Evolutionary conservation across 1,139 yeast genomes (phyloP).

Genomic region (Geotrichum klebahnii): DNA sequence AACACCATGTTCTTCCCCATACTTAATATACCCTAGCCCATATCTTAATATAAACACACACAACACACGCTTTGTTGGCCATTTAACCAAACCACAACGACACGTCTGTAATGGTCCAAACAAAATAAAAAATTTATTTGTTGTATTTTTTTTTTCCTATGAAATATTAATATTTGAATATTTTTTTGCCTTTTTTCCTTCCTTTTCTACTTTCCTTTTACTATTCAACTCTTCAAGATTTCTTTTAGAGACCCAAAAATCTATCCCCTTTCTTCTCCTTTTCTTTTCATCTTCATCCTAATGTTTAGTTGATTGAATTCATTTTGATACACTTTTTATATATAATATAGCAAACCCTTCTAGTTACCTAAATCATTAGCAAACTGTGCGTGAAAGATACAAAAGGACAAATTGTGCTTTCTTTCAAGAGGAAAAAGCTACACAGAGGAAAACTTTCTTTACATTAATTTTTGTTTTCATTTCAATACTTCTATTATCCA

Average conservation of each 20-base stretch:
- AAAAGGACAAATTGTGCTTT: too few species aligned
- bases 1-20: too few species aligned
- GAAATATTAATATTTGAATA: background rate
- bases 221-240: too few species aligned
- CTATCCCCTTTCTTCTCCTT: background rate
- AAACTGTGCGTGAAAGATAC: too few species aligned
- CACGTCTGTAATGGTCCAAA: too few species aligned
- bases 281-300: background rate
- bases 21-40: background rate
- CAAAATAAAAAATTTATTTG: too few species aligned
- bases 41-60: background rate
- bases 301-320: slow-evolving; percentile 9
- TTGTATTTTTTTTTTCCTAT: background rate
- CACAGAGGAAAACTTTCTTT: too few species aligned
- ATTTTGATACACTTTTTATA: too few species aligned
- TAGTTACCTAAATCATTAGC: too few species aligned
- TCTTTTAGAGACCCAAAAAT: too few species aligned
- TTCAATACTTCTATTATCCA: background rate
- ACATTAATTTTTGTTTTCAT: background rate
- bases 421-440: too few species aligned
- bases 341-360: too few species aligned
- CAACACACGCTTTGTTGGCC: background rate
- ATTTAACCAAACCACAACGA: slow-evolving; percentile 1
- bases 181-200: background rate
- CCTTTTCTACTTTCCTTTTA: background rate